A percentile compares a stretch with the other conserved stretches of the same genome.
Evolutionary conservation across 2,329 filamentous ascomycete species (phyloP).

Genomic region (Polytolypa hystricis): DNA sequence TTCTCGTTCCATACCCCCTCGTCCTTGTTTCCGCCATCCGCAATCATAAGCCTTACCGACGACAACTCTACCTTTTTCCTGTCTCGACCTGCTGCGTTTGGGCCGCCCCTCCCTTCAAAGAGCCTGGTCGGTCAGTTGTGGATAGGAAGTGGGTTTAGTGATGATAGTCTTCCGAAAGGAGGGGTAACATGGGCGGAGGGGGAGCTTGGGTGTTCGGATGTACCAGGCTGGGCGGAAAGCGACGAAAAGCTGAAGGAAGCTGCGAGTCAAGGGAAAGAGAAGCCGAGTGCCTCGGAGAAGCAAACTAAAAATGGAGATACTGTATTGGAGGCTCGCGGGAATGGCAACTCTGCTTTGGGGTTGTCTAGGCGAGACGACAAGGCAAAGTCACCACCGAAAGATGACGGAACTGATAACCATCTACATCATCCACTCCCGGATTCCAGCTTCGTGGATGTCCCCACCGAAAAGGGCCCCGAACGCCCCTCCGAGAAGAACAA

Average conservation of each 20-base stretch:
- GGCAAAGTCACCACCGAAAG: conserved; percentile 23
- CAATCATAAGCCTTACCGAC: conserved; percentile 89
- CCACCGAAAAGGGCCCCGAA: not conserved
- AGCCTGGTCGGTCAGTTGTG: conserved; percentile 84
- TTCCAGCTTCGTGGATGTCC: conserved; percentile 27
- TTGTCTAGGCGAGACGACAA: conserved; percentile 1
- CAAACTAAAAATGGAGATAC: not conserved
- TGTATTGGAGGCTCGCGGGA: not conserved
- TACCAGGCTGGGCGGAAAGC: conserved; percentile 71
- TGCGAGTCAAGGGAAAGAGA: conserved; percentile 2
- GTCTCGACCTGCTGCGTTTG: conserved; percentile 85
- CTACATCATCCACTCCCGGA: conserved; percentile 51
- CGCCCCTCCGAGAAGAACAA: conserved; percentile 16
- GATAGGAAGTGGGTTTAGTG: conserved; percentile 85
- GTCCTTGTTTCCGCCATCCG: conserved; percentile 86
- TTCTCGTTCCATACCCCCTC: conserved; percentile 67
- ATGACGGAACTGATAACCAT: conserved; percentile 79
- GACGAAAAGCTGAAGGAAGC: conserved; percentile 22
- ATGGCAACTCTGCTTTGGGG: not conserved
- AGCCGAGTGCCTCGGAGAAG: not conserved
- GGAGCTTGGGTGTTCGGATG: conserved; percentile 89
- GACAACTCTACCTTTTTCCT: conserved; percentile 98
- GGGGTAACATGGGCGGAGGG: conserved; percentile 52
- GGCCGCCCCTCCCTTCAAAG: conserved; percentile 60
- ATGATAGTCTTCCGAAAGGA: conserved; percentile 57